These are phyloP conservation scores for Suillus cothurnatus DNA, from an alignment of 768 basidiomycete species.

Conservation along the genomic window DNA sequence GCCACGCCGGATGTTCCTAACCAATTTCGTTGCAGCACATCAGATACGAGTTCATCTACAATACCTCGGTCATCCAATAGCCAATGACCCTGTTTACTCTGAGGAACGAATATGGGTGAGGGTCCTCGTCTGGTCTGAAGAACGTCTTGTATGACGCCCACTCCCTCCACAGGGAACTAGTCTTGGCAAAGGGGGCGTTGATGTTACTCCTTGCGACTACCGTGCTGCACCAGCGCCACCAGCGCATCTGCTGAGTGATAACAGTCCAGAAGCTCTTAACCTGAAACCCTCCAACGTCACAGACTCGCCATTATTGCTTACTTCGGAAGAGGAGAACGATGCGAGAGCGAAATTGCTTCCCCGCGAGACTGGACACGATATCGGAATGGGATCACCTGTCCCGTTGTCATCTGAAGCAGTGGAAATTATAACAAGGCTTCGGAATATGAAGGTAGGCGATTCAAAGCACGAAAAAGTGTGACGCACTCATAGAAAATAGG, in stretches of 20 bases:
- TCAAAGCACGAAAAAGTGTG: background rate
- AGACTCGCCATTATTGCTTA: background rate
- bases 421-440: slow-evolving; percentile 71
- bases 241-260: slow-evolving; percentile 34
- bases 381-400: slow-evolving; percentile 86
- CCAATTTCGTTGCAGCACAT: slow-evolving; percentile 62
- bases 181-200: slow-evolving; percentile 80
- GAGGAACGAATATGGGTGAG: slow-evolving; percentile 75
- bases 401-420: slow-evolving; percentile 78
- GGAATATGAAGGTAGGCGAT: slow-evolving; percentile 75
- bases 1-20: background rate
- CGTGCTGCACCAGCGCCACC: slow-evolving; percentile 64
- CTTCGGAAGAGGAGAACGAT: slow-evolving; percentile 8
- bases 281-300: background rate
- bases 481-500: slow-evolving; percentile 42
- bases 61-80: slow-evolving; percentile 90
- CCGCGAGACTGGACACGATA: slow-evolving; percentile 84
- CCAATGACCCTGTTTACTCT: slow-evolving; percentile 94
- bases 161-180: slow-evolving; percentile 56
- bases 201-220: slow-evolving; percentile 66
- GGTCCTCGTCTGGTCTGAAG: slow-evolving; percentile 7
- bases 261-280: slow-evolving; percentile 50
- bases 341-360: slow-evolving; percentile 55
- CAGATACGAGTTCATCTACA: slow-evolving; percentile 98
- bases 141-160: background rate